Evolutionary conservation across 1,139 yeast species (phyloP).

Genomic region (Diutina sp.): DNA sequence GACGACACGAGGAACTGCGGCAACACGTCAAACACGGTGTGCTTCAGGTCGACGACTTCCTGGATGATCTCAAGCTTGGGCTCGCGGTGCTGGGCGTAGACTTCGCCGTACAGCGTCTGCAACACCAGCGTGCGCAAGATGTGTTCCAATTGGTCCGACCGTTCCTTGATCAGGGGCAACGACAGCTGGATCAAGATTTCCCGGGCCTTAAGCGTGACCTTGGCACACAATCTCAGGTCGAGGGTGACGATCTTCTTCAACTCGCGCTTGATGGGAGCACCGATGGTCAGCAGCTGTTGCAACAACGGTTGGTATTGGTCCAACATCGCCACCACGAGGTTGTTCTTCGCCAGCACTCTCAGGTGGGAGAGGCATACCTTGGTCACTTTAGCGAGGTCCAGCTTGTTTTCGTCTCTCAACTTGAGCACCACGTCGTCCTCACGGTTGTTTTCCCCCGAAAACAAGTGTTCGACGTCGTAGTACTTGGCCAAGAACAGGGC

Average conservation of each 20-base stretch:
- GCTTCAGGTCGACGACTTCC: conserved; percentile 92
- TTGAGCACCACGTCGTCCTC: conserved; percentile 79
- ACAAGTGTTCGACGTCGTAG: conserved; percentile 63
- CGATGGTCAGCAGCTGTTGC: conserved; percentile 54
- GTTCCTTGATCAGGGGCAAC: conserved; percentile 87
- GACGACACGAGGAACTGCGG: conserved; percentile 76
- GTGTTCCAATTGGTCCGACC: conserved; percentile 95
- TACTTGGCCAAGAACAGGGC: conserved; percentile 60
- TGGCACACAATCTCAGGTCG: conserved; percentile 81
- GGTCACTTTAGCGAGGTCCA: conserved; percentile 64
- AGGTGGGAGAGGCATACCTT: conserved; percentile 74
- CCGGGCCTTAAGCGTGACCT: conserved; percentile 92
- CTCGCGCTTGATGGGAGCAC: conserved; percentile 55
- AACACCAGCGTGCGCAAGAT: conserved; percentile 87
- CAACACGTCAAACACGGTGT: conserved; percentile 90
- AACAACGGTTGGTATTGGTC: conserved; percentile 69
- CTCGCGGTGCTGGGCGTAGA: conserved; percentile 58
- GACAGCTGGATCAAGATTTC: conserved; percentile 95
- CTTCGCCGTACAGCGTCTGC: conserved; percentile 79
- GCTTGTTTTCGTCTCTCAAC: conserved; percentile 78
- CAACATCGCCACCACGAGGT: conserved; percentile 74
- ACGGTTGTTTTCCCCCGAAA: conserved; percentile 61
- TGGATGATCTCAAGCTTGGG: conserved; percentile 74
- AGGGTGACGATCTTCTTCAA: conserved; percentile 74
- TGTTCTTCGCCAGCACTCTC: conserved; percentile 87